These are phyloP conservation scores for Flaveria robusta DNA, from an alignment of 129 eudicot genomes.

Conservation along the genomic window DNA sequence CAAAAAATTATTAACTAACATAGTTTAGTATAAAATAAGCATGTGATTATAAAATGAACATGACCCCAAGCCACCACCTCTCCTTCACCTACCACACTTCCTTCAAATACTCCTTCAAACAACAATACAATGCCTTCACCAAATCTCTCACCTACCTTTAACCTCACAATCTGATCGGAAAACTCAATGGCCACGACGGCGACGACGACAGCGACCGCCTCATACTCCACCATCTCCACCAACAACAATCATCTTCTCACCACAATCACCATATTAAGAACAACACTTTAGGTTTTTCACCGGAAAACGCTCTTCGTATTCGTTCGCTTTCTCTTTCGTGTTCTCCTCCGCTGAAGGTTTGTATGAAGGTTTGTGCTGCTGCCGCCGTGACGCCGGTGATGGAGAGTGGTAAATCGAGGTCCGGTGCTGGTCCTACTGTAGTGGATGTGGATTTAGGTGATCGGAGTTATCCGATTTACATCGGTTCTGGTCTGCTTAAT, in stretches of 20 bases:
- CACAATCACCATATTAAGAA: constrained; percentile 3
- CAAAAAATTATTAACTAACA: no score
- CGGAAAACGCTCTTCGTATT: constrained; percentile 10
- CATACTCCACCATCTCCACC: constrained; percentile 28
- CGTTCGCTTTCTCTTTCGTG: constrained; percentile 24
- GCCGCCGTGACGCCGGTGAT: constrained; percentile 49
- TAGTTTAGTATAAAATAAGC: not conserved
- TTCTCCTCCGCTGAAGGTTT: constrained; percentile 17
- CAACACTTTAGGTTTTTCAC: constrained; percentile 28
- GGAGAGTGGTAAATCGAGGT: constrained; percentile 35
- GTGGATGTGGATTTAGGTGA: constrained; percentile 93
- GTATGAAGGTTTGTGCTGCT: constrained; percentile 42
- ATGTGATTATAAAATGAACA: not conserved
- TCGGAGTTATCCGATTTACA: constrained; percentile 98
- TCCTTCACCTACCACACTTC: not conserved
- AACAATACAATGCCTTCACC: not conserved
- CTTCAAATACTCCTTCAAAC: constrained; percentile 12
- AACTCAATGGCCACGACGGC: constrained; percentile 31
- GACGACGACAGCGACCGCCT: constrained; percentile 23
- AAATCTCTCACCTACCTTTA: not conserved
- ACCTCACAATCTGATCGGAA: constrained; percentile 1
- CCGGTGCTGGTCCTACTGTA: constrained; percentile 43
- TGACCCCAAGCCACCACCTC: not conserved
- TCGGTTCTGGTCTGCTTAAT: constrained; percentile 84
- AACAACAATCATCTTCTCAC: constrained; percentile 20